phyloP scores from a whole-genome alignment of 305 asterid genomes.

The Fraxinus dipetala region DNA sequence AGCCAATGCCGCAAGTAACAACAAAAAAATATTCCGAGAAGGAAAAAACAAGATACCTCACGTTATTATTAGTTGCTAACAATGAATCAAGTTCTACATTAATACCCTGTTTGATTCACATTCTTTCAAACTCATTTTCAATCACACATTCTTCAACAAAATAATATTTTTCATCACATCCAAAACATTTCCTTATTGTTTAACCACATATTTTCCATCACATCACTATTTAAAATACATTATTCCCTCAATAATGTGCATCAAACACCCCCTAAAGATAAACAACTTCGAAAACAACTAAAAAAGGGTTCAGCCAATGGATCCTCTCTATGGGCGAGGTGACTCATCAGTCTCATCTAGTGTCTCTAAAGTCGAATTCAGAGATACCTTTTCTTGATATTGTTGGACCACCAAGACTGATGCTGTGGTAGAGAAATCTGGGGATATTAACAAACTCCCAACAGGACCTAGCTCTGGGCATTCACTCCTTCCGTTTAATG shows the following conservation, averaged over 20 bases:
- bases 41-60: background rate
- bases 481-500: constrained; percentile 24
- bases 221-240: too few species aligned
- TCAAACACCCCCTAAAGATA: background rate
- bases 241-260: too few species aligned
- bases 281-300: background rate
- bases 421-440: constrained; percentile 27
- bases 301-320: background rate
- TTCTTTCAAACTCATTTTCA: too few species aligned
- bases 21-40: background rate
- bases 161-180: too few species aligned
- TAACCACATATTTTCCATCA: too few species aligned
- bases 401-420: constrained; percentile 45
- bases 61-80: background rate
- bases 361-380: background rate
- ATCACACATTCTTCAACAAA: too few species aligned
- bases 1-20: background rate
- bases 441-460: constrained; percentile 36
- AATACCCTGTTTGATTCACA: background rate
- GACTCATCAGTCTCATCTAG: background rate
- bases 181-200: too few species aligned
- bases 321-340: background rate
- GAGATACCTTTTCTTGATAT: constrained; percentile 13
- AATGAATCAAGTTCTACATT: background rate
- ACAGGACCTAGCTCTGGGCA: constrained; percentile 41